Conservation (phyloP, 2,329 filamentous ascomycete genomes). For the Stylonectria norvegica region DNA sequence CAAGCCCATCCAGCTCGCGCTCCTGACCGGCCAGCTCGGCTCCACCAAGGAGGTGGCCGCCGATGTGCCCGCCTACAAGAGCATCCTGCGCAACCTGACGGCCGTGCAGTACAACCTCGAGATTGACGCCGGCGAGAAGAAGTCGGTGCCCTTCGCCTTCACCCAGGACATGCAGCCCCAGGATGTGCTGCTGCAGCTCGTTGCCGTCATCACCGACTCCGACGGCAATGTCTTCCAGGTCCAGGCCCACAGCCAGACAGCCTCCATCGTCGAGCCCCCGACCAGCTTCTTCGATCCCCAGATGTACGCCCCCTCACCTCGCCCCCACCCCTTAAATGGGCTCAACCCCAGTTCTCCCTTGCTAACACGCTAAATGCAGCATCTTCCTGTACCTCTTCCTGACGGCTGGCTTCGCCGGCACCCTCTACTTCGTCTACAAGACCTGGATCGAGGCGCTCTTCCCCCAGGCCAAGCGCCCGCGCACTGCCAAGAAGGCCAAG, state of each 20-base stretch:
- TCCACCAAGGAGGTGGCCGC: constrained; percentile 50
- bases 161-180: constrained; percentile 89
- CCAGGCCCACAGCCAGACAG: constrained; percentile 74
- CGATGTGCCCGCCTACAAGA: constrained; percentile 42
- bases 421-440: constrained; percentile 94
- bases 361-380: constrained; percentile 48
- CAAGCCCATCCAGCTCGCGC: constrained; percentile 67
- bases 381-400: constrained; percentile 98
- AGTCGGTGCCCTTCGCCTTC: constrained; percentile 78
- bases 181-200: constrained; percentile 75
- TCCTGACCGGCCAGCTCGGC: constrained; percentile 73
- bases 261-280: constrained; percentile 84
- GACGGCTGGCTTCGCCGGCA: constrained; percentile 70
- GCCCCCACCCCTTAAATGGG: neutral
- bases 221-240: constrained; percentile 72
- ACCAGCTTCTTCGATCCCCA: constrained; percentile 92
- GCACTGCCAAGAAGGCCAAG: constrained; percentile 60
- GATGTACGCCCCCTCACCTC: constrained; percentile 61
- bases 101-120: constrained; percentile 68
- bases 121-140: constrained; percentile 72
- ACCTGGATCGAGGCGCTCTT: constrained; percentile 97
- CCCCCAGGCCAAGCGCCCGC: constrained; percentile 77
- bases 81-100: constrained; percentile 81
- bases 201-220: constrained; percentile 67
- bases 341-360: neutral